Percentiles rank a stretch among this genome's conserved stretches.
Conservation (phyloP, 495 filamentous ascomycete genomes). For the Penicillium parvum region DNA sequence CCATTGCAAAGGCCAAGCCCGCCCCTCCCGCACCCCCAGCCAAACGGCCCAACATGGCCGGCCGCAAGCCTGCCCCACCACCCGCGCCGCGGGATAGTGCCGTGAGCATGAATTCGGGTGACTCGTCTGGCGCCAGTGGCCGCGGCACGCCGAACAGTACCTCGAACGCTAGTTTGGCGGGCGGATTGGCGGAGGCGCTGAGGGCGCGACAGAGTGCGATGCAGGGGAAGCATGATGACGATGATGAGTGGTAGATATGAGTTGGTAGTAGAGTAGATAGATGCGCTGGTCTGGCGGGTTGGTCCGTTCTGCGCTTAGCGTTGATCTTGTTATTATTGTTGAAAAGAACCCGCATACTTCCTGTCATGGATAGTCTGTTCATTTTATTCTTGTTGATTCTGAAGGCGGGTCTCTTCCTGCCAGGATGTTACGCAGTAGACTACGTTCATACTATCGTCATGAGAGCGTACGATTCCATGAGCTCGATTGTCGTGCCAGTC, state of each 20-base stretch:
- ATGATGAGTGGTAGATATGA: slow-evolving; percentile 59
- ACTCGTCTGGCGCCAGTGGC: slow-evolving; percentile 59
- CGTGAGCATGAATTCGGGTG: slow-evolving; percentile 63
- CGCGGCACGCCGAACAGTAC: slow-evolving; percentile 65
- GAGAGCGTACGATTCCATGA: too few species aligned
- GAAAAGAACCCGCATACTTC: too few species aligned
- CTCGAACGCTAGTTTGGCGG: slow-evolving; percentile 67
- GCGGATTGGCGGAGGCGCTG: slow-evolving; percentile 79
- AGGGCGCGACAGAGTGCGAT: slow-evolving; percentile 67
- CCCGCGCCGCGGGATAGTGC: slow-evolving; percentile 65
- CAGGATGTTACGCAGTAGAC: too few species aligned
- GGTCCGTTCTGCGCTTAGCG: slow-evolving; percentile 25
- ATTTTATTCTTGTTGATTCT: neutral
- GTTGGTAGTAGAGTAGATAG: too few species aligned
- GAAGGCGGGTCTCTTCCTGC: too few species aligned
- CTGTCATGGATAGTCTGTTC: neutral
- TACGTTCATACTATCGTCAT: too few species aligned
- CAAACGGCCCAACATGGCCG: slow-evolving; percentile 69
- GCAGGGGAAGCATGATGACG: slow-evolving; percentile 58
- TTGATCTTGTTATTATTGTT: slow-evolving; percentile 9
- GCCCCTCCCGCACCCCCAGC: slow-evolving; percentile 77
- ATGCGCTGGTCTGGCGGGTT: too few species aligned
- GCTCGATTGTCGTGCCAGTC: too few species aligned
- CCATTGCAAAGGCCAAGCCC: slow-evolving; percentile 62
- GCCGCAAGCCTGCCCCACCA: slow-evolving; percentile 61